Conservation (phyloP, 352 stramenopile species). For the Pythium volutum region DNA sequence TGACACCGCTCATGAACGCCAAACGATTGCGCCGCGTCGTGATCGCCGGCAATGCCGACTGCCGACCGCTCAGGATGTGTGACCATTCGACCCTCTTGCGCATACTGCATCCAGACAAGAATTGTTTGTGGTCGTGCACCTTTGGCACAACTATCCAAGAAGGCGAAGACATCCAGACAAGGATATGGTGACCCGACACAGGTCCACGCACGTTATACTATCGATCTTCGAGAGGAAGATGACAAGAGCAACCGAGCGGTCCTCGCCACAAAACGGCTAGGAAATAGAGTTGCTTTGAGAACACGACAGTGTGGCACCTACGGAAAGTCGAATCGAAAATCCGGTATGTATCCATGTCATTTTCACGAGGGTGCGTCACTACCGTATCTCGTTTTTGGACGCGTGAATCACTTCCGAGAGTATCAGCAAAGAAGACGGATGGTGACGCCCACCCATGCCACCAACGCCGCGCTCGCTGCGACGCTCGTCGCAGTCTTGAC, state of each 20-base stretch:
- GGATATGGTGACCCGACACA: neutral
- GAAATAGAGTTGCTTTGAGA: no score
- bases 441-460: neutral
- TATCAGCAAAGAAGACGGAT: neutral
- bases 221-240: no score
- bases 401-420: neutral
- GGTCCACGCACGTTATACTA: no score
- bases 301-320: no score
- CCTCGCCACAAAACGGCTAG: no score
- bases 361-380: neutral
- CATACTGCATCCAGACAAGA: neutral
- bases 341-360: neutral
- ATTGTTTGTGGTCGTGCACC: neutral
- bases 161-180: neutral
- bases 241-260: no score
- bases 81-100: neutral
- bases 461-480: neutral
- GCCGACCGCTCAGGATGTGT: neutral
- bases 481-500: neutral
- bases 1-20: no score
- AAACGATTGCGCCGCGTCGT: neutral
- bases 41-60: neutral
- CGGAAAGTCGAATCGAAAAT: no score
- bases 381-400: neutral
- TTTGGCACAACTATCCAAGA: neutral